phyloP scores from a whole-genome alignment of 2,329 filamentous ascomycete genomes.

The Talaromyces sp. region DNA sequence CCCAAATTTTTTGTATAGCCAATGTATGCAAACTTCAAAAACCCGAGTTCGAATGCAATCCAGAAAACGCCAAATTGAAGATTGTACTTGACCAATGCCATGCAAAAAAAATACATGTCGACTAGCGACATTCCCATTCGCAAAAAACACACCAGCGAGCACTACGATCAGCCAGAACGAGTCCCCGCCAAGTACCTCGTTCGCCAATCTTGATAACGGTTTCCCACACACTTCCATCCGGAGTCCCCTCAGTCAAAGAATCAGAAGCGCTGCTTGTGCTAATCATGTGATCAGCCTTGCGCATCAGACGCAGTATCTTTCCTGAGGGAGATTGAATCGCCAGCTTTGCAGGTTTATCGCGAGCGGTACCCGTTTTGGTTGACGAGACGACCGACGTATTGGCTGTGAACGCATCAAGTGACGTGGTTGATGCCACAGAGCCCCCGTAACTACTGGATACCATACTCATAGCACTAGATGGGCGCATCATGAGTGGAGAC shows the following conservation, averaged over 20 bases:
- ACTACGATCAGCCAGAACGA: constrained; percentile 60
- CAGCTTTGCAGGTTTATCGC: constrained; percentile 82
- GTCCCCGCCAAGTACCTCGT: constrained; percentile 56
- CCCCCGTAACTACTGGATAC: constrained; percentile 50
- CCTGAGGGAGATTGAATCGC: constrained; percentile 91
- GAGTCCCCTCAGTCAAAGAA: constrained; percentile 30
- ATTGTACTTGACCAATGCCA: not conserved
- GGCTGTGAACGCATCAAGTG: constrained; percentile 34
- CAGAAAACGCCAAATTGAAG: not conserved
- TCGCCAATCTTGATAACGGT: constrained; percentile 64
- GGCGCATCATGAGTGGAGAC: constrained; percentile 47
- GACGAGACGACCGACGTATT: constrained; percentile 52
- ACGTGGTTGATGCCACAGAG: constrained; percentile 44
- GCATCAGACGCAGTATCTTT: constrained; percentile 72
- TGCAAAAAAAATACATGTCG: not conserved
- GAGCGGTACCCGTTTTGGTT: constrained; percentile 19
- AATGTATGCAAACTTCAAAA: constrained; percentile 1
- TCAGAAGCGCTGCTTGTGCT: constrained; percentile 25
- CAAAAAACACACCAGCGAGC: constrained; percentile 66
- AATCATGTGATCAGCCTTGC: constrained; percentile 43
- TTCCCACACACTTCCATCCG: constrained; percentile 58
- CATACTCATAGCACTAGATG: constrained; percentile 57
- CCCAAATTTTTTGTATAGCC: not conserved
- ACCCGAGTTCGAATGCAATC: not conserved
- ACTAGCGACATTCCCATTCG: constrained; percentile 58